These are phyloP conservation scores for Elongisporangium undulatum DNA, from an alignment of 352 stramenopile genomes.

Conservation along the genomic window DNA sequence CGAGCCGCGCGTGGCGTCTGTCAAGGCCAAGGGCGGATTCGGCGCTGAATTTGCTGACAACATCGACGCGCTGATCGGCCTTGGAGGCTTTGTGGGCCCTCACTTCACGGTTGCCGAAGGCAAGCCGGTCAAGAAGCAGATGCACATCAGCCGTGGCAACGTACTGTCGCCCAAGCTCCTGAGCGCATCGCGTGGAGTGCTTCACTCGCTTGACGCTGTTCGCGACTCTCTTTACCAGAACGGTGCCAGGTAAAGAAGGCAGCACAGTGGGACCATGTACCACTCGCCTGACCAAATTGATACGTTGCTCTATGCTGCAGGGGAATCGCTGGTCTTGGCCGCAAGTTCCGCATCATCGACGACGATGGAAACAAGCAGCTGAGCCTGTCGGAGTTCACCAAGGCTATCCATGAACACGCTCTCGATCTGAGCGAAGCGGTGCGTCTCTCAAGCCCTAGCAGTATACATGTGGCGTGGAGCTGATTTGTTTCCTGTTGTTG, in stretches of 20 bases:
- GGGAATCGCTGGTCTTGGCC: constrained; percentile 65
- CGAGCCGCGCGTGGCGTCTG: constrained; percentile 65
- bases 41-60: constrained; percentile 59
- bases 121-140: constrained; percentile 41
- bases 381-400: constrained; percentile 69
- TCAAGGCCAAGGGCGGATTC: constrained; percentile 69
- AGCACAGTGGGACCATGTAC: not conserved
- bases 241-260: constrained; percentile 44
- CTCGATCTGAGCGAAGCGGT: constrained; percentile 45
- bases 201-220: constrained; percentile 55
- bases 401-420: constrained; percentile 67
- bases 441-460: not conserved
- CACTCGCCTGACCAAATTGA: not conserved
- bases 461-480: not conserved
- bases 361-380: constrained; percentile 81
- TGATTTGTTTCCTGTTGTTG: not conserved
- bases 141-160: constrained; percentile 66
- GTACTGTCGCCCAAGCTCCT: constrained; percentile 57
- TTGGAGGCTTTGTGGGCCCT: constrained; percentile 65
- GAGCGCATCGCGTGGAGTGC: constrained; percentile 47
- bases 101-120: constrained; percentile 32
- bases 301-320: constrained; percentile 8
- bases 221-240: constrained; percentile 75
- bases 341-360: constrained; percentile 89
- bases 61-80: constrained; percentile 51